Evolutionary conservation across 805 yeast species (phyloP).

Genomic region (Candida khao-thaluensis): DNA sequence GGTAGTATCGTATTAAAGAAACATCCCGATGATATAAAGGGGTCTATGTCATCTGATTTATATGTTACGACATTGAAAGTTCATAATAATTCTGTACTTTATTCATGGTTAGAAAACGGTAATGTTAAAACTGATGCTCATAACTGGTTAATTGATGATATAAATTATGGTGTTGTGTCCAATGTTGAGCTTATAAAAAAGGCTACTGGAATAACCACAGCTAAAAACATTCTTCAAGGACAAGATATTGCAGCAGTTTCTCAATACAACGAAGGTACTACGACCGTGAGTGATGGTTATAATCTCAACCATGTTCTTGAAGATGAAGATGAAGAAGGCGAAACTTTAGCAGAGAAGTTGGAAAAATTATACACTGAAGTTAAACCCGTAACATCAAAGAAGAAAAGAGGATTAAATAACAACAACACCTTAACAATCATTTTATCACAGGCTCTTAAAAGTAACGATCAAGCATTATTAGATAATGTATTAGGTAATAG

Average conservation of each 20-base stretch:
- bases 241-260: conserved; percentile 55
- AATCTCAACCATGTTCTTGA: conserved; percentile 56
- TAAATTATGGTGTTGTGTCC: conserved; percentile 20
- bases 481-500: conserved; percentile 73
- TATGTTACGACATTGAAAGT: conserved; percentile 29
- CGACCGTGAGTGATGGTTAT: conserved; percentile 62
- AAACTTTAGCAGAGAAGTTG: conserved; percentile 30
- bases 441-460: conserved; percentile 82
- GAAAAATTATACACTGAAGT: conserved; percentile 44
- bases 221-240: conserved; percentile 47
- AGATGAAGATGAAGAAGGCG: conserved; percentile 42
- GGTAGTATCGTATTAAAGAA: conserved; percentile 47
- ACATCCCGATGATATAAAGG: conserved; percentile 40
- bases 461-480: conserved; percentile 81
- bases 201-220: conserved; percentile 24
- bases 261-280: conserved; percentile 59
- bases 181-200: conserved; percentile 26
- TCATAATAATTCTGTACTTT: conserved; percentile 34
- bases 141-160: conserved; percentile 44
- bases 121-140: conserved; percentile 56
- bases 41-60: conserved; percentile 28
- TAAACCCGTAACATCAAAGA: conserved; percentile 24
- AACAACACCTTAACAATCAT: conserved; percentile 73
- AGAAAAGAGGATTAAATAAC: conserved; percentile 41
- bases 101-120: conserved; percentile 65